phyloP scores from a whole-genome alignment of 140 eudicot genomes.

The Ambrosia hybrid region DNA sequence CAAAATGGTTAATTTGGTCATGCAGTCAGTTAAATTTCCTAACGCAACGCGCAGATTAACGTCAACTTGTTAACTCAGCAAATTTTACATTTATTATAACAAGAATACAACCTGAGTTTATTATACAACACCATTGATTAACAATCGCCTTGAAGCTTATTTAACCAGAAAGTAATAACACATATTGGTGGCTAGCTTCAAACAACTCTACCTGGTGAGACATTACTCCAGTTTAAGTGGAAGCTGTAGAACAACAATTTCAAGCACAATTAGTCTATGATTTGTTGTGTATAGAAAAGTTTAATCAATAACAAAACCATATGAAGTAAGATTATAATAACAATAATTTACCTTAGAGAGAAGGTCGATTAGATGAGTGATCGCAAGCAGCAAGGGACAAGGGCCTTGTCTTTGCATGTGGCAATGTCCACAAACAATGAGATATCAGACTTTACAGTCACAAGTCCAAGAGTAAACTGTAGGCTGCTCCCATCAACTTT shows the following conservation, averaged over 20 bases:
- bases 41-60: not conserved
- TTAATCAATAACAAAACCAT: not conserved
- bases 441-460: slow-evolving; percentile 52
- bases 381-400: slow-evolving; percentile 15
- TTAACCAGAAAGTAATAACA: not conserved
- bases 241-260: slow-evolving; percentile 22
- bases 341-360: slow-evolving; percentile 7
- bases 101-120: not conserved
- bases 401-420: slow-evolving; percentile 50
- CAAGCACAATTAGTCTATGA: not conserved
- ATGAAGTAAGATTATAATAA: not conserved
- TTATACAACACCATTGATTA: not conserved
- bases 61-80: not conserved
- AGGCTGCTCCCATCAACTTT: slow-evolving; percentile 56
- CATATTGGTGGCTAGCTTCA: not conserved
- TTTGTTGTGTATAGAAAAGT: not conserved
- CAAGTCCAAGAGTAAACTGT: slow-evolving; percentile 61
- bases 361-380: slow-evolving; percentile 5
- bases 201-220: not conserved
- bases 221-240: not conserved
- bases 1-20: no score
- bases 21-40: no score
- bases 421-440: slow-evolving; percentile 53
- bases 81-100: not conserved
- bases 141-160: not conserved